These are phyloP conservation scores for Ustilago tritici DNA, from an alignment of 1,284 basidiomycete species.

Conservation along the genomic window DNA sequence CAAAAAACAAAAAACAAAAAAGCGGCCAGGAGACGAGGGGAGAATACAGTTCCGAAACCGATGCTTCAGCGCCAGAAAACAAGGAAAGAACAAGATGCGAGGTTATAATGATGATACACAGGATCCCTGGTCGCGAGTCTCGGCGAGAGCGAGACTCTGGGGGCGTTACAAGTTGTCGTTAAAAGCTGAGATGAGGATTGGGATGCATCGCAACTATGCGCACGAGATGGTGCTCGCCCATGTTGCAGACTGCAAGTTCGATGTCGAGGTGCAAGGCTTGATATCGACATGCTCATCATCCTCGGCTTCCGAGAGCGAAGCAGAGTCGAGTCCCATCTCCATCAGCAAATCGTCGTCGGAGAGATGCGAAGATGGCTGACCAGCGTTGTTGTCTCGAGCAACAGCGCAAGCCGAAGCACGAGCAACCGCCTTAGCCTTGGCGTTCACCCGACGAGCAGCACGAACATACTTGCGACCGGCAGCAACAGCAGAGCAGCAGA, in stretches of 20 bases:
- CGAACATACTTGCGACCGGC: constrained; percentile 23
- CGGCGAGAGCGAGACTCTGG: not conserved
- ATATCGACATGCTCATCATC: constrained; percentile 20
- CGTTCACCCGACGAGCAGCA: constrained; percentile 16
- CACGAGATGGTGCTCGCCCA: constrained; percentile 16
- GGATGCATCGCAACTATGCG: constrained; percentile 7
- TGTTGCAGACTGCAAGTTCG: constrained; percentile 6
- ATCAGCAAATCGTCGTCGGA: constrained; percentile 47
- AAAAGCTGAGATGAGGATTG: not conserved
- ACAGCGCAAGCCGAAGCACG: constrained; percentile 12
- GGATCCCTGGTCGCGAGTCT: constrained; percentile 32
- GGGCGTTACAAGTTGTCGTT: constrained; percentile 15
- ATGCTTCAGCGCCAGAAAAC: constrained; percentile 3
- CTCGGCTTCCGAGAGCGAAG: constrained; percentile 35
- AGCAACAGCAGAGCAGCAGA: not conserved
- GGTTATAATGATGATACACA: constrained; percentile 41
- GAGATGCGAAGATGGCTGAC: constrained; percentile 54
- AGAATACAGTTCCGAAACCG: constrained; percentile 41
- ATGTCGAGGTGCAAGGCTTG: constrained; percentile 1
- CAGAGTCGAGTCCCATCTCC: constrained; percentile 38
- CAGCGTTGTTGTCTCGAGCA: constrained; percentile 15
- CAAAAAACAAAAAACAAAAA: not conserved
- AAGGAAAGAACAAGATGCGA: constrained; percentile 16
- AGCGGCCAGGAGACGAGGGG: not conserved
- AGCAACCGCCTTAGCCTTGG: constrained; percentile 1